Conservation (phyloP, 208 protist genomes). For the Leishmania tropica region DNA sequence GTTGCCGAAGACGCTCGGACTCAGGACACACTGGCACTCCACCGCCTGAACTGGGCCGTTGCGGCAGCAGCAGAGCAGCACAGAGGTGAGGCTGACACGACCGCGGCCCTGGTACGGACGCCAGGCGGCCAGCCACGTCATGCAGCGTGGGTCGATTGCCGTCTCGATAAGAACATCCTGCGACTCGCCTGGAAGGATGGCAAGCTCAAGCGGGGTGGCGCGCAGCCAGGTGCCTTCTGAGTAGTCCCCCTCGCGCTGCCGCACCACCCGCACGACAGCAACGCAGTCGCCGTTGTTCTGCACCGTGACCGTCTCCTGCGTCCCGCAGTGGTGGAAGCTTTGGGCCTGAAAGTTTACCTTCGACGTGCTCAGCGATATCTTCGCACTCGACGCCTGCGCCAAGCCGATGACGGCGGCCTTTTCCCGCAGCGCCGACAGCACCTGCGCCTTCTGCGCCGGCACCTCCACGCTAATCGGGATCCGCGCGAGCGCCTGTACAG, state of each 20-base stretch:
- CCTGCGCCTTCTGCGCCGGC: slow-evolving; percentile 45
- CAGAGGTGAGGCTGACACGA: slow-evolving; percentile 46
- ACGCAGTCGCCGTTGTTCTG: slow-evolving; percentile 77
- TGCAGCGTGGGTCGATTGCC: slow-evolving; percentile 56
- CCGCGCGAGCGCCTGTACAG: slow-evolving; percentile 64
- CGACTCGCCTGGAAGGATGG: slow-evolving; percentile 70
- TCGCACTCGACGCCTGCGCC: slow-evolving; percentile 46
- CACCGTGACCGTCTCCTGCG: slow-evolving; percentile 43
- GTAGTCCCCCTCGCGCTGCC: slow-evolving; percentile 42
- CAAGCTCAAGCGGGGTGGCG: slow-evolving; percentile 57
- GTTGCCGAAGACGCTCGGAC: slow-evolving; percentile 84
- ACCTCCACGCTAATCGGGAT: slow-evolving; percentile 76
- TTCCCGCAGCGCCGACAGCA: slow-evolving; percentile 52
- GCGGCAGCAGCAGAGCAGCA: slow-evolving; percentile 64
- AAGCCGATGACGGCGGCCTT: slow-evolving; percentile 48
- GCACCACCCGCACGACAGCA: slow-evolving; percentile 65
- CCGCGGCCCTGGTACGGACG: slow-evolving; percentile 62
- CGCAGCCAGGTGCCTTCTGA: slow-evolving; percentile 76
- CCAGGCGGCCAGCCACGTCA: slow-evolving; percentile 70
- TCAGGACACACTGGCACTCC: slow-evolving; percentile 61
- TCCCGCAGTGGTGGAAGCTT: slow-evolving; percentile 58
- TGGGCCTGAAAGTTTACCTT: slow-evolving; percentile 67
- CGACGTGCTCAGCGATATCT: slow-evolving; percentile 37
- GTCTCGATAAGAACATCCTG: slow-evolving; percentile 65
- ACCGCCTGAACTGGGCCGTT: slow-evolving; percentile 58